These are phyloP conservation scores for Talaromyces thailandensis DNA, from an alignment of 495 filamentous ascomycete species.

Conservation along the genomic window DNA sequence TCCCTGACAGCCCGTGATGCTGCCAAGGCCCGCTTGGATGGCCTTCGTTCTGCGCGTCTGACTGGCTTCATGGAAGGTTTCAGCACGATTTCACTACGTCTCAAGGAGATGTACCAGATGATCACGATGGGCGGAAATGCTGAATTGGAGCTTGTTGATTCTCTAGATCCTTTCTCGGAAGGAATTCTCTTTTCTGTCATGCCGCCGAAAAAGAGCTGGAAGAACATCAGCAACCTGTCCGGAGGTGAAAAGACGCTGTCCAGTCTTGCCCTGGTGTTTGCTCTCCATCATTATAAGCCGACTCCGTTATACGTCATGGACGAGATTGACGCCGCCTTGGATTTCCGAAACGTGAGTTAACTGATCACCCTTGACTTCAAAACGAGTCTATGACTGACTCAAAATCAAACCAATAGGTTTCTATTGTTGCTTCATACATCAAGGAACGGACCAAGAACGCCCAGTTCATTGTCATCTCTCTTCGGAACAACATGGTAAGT, in stretches of 20 bases:
- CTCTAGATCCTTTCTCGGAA: constrained; percentile 90
- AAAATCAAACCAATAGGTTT: constrained; percentile 51
- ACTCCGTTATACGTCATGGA: constrained; percentile 99
- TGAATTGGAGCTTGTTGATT: constrained; percentile 93
- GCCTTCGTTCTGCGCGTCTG: constrained; percentile 76
- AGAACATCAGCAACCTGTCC: constrained; percentile 91
- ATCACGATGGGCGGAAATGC: constrained; percentile 99
- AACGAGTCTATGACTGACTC: constrained; percentile 9
- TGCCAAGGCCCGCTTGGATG: constrained; percentile 83
- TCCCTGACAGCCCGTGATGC: constrained; percentile 71
- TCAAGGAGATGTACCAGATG: constrained; percentile 99
- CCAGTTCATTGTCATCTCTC: constrained; percentile 96
- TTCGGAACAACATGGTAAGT: constrained; percentile 89
- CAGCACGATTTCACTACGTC: constrained; percentile 80
- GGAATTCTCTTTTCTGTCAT: constrained; percentile 96
- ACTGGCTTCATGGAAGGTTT: constrained; percentile 99
- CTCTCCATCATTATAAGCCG: constrained; percentile 94
- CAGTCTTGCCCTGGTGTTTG: constrained; percentile 90
- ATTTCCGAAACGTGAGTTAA: constrained; percentile 86
- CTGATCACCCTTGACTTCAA: background rate
- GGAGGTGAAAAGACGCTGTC: constrained; percentile 97
- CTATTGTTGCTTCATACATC: constrained; percentile 96
- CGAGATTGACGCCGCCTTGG: constrained; percentile 95
- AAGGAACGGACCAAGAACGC: constrained; percentile 98
- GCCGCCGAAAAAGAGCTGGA: constrained; percentile 99